Evolutionary conservation across 164 flowering plant species (phyloP).

Genomic region (Tetracentron sinense): DNA sequence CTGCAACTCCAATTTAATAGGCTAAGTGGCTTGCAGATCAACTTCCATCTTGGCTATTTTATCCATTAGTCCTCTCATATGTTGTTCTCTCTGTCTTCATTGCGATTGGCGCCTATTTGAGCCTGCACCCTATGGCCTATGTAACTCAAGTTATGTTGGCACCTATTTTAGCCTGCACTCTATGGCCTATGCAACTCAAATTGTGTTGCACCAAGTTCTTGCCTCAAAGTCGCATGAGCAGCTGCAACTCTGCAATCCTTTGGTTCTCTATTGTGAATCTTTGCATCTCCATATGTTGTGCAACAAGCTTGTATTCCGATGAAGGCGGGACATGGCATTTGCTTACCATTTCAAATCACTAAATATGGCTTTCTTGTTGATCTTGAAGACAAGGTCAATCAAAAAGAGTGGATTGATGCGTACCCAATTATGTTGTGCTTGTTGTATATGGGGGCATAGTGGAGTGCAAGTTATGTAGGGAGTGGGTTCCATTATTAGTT

Average conservation of each 20-base stretch:
- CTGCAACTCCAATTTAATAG: constrained; percentile 70
- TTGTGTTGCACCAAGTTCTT: too few relatives aligned
- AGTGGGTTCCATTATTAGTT: too few relatives aligned
- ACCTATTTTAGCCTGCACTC: too few relatives aligned
- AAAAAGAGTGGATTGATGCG: too few relatives aligned
- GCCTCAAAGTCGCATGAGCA: constrained; percentile 77
- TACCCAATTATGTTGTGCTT: too few relatives aligned
- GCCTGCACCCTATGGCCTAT: constrained; percentile 61
- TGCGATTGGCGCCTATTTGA: constrained; percentile 55
- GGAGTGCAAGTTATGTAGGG: too few relatives aligned
- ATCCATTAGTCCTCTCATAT: constrained; percentile 53
- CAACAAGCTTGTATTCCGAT: constrained; percentile 76
- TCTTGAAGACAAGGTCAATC: too few relatives aligned
- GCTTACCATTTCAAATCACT: constrained; percentile 55
- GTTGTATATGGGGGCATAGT: too few relatives aligned
- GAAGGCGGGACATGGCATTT: constrained; percentile 78
- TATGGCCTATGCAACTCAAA: too few relatives aligned
- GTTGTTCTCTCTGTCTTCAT: constrained; percentile 70
- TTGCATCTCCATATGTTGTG: constrained; percentile 79
- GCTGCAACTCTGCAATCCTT: constrained; percentile 89
- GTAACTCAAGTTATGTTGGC: constrained; percentile 81
- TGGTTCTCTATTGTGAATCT: constrained; percentile 80
- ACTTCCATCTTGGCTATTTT: constrained; percentile 72
- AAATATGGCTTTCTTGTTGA: constrained; percentile 7
- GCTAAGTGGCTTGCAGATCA: constrained; percentile 56